Conservation (phyloP, 345 rosid genomes). For the Aurinia saxatilis region DNA sequence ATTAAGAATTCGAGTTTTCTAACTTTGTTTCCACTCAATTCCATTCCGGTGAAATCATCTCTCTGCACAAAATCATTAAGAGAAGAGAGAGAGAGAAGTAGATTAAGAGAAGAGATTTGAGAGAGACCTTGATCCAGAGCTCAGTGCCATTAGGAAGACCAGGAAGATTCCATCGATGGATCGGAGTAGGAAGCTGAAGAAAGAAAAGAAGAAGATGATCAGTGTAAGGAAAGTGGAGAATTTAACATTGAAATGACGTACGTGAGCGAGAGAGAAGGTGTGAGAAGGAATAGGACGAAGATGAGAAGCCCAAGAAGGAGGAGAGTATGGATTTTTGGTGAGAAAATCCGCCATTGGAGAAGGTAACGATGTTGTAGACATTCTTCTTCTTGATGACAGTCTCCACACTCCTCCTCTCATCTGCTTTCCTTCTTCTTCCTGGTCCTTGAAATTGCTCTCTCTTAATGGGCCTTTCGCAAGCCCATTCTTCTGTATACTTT, state of each 20-base stretch:
- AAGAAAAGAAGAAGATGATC: neutral
- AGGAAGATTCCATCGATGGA: conserved; percentile 83
- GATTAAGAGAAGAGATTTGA: no score
- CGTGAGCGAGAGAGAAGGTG: conserved; percentile 64
- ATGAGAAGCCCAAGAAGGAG: conserved; percentile 74
- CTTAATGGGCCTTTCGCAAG: no score
- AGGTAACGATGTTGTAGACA: no score
- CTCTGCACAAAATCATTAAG: conserved; percentile 37
- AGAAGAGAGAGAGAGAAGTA: neutral
- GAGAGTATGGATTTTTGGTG: conserved; percentile 40
- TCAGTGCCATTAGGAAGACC: conserved; percentile 65
- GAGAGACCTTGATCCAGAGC: conserved; percentile 77
- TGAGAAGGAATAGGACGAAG: conserved; percentile 55
- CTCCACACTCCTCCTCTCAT: no score
- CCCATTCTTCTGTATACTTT: no score
- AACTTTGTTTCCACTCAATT: conserved; percentile 89
- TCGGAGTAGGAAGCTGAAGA: conserved; percentile 73
- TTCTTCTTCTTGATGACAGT: neutral
- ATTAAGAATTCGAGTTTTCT: conserved; percentile 77
- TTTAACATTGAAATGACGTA: neutral
- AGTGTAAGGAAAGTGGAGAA: neutral
- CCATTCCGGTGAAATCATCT: conserved; percentile 87
- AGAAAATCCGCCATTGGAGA: conserved; percentile 45
- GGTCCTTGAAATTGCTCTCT: no score
- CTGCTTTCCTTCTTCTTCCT: no score